Evolutionary conservation across 139 green algal genomes (phyloP).

Genomic region (Chloropicon primus): DNA sequence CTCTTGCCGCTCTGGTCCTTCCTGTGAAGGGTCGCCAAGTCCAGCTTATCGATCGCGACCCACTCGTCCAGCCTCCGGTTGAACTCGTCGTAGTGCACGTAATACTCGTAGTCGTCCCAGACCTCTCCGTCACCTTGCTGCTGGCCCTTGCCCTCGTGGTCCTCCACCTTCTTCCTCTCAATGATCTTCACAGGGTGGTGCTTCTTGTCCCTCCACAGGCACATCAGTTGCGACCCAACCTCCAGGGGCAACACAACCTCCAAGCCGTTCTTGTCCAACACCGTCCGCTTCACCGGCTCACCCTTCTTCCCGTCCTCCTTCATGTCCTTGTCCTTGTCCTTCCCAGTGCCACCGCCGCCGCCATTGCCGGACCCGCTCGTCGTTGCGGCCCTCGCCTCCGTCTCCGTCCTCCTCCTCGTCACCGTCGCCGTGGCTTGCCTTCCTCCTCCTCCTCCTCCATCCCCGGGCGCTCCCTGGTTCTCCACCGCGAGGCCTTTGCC

Average conservation of each 20-base stretch:
- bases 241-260: conserved; percentile 72
- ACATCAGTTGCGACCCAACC: conserved; percentile 51
- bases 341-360: too few relatives aligned
- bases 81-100: conserved; percentile 79
- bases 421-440: background rate
- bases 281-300: background rate
- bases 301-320: background rate
- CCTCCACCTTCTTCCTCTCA: conserved; percentile 42
- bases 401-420: background rate
- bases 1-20: background rate
- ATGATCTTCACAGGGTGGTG: conserved; percentile 63
- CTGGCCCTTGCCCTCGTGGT: conserved; percentile 5
- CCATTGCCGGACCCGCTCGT: too few relatives aligned
- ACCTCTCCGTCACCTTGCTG: background rate
- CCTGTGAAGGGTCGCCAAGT: background rate
- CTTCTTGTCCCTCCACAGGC: conserved; percentile 62
- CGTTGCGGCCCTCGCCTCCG: too few relatives aligned
- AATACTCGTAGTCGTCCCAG: conserved; percentile 30
- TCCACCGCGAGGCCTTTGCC: background rate
- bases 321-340: background rate
- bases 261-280: background rate
- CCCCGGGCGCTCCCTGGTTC: background rate
- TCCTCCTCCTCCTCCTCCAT: background rate
- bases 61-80: conserved; percentile 81
- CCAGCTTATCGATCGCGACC: conserved; percentile 25